Conservation (phyloP, 2,329 filamentous ascomycete species). For the Coniochaeta sp. region DNA sequence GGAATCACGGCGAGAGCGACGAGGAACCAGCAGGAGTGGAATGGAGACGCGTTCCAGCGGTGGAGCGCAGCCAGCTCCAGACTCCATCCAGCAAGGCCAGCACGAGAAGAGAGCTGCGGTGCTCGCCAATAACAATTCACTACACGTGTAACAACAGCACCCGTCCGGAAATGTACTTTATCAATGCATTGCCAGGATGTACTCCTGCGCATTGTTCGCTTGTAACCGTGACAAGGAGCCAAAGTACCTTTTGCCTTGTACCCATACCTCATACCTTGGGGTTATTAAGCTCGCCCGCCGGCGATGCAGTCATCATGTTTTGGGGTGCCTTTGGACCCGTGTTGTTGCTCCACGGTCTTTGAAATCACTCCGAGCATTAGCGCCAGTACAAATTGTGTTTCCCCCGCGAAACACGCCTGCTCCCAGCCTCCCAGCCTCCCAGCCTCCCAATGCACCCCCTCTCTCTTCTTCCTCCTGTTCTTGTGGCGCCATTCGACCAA, state of each 20-base stretch:
- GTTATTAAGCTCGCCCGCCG: no score
- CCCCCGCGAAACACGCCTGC: not conserved
- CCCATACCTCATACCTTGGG: slow-evolving; percentile 7
- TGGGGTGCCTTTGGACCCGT: slow-evolving; percentile 5
- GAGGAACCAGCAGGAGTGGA: not conserved
- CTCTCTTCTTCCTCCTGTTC: no score
- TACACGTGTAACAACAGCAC: not conserved
- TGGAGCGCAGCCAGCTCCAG: not conserved
- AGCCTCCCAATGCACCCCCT: no score
- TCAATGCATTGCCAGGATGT: slow-evolving; percentile 19
- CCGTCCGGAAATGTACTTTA: slow-evolving; percentile 17
- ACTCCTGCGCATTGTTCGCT: slow-evolving; percentile 15
- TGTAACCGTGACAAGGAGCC: slow-evolving; percentile 23
- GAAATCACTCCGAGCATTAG: slow-evolving; percentile 1
- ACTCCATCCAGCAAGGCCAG: no score
- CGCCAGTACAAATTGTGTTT: not conserved
- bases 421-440: slow-evolving; percentile 16
- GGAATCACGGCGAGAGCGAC: no score
- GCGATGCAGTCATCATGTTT: not conserved
- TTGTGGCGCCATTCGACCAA: not conserved
- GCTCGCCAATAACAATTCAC: not conserved
- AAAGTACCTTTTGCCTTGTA: slow-evolving; percentile 13
- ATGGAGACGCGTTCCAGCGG: not conserved
- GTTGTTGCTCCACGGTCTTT: slow-evolving; percentile 3
- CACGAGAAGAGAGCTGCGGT: no score